Evolutionary conservation across 768 basidiomycete species (phyloP).

Genomic region (Cystofilobasidium bisporidii): DNA sequence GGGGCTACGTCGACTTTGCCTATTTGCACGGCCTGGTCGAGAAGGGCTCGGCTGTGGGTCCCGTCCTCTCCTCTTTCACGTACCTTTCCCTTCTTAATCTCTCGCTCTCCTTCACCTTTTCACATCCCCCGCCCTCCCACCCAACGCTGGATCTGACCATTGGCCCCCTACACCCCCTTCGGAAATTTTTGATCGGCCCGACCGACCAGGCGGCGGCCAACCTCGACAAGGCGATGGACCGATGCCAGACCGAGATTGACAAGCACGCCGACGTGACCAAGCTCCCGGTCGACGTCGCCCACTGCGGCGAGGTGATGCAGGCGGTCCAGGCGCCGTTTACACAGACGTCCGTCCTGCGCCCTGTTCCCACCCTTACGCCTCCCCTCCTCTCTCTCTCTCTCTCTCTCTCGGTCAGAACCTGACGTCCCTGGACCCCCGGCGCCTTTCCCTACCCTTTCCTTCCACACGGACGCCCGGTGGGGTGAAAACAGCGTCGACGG

Average conservation of each 20-base stretch:
- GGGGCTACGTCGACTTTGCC: constrained; percentile 76
- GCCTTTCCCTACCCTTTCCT: not conserved
- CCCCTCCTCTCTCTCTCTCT: not conserved
- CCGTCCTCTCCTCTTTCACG: not conserved
- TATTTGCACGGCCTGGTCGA: constrained; percentile 69
- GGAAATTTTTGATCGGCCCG: not conserved
- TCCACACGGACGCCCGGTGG: not conserved
- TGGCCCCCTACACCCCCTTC: no score
- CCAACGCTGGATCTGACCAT: no score
- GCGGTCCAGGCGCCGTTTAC: constrained; percentile 40
- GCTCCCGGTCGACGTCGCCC: constrained; percentile 44
- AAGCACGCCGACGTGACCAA: constrained; percentile 35
- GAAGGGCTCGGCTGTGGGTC: constrained; percentile 55
- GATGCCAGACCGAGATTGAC: constrained; percentile 49
- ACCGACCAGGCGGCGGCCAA: constrained; percentile 51
- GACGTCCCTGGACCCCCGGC: not conserved
- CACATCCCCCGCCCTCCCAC: no score
- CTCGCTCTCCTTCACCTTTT: no score
- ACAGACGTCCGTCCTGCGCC: constrained; percentile 38
- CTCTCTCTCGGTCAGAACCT: not conserved
- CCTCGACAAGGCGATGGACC: constrained; percentile 51
- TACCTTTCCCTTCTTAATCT: not conserved
- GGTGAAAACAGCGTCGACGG: constrained; percentile 66
- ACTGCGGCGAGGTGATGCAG: constrained; percentile 55
- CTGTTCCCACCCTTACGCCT: no score